These are phyloP conservation scores for Tulasnella sp. DNA, from an alignment of 768 basidiomycete species.

Conservation along the genomic window DNA sequence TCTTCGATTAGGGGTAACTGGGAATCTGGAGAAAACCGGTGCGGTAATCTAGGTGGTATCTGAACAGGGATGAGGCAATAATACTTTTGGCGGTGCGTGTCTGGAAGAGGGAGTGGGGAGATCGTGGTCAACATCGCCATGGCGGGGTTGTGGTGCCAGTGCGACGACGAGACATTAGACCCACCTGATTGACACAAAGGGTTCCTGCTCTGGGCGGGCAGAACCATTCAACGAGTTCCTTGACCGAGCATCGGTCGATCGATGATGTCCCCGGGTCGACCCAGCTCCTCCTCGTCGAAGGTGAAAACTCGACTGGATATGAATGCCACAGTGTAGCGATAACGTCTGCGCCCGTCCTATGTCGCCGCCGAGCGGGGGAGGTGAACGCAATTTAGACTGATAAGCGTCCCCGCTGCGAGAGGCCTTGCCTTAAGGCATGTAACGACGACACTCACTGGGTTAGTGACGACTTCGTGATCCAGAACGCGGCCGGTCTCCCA, in stretches of 20 bases:
- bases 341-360: constrained; percentile 16
- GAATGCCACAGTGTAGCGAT: constrained; percentile 16
- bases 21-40: background rate
- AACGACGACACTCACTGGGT: background rate
- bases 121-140: background rate
- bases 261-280: constrained; percentile 18
- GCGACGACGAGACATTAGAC: background rate
- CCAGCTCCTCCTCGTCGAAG: constrained; percentile 25
- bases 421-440: background rate
- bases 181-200: background rate
- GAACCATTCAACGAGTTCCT: constrained; percentile 5
- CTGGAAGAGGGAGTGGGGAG: background rate
- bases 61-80: background rate
- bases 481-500: constrained; percentile 25
- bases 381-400: constrained; percentile 17
- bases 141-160: background rate
- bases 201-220: background rate
- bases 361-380: background rate
- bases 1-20: constrained; percentile 5
- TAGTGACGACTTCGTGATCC: background rate
- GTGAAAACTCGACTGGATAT: constrained; percentile 20
- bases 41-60: constrained; percentile 9
- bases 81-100: constrained; percentile 5
- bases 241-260: constrained; percentile 20
- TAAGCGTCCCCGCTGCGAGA: background rate